Base-by-base conservation (phyloP, 106 monocot species). In the Posidonia australis region DNA sequence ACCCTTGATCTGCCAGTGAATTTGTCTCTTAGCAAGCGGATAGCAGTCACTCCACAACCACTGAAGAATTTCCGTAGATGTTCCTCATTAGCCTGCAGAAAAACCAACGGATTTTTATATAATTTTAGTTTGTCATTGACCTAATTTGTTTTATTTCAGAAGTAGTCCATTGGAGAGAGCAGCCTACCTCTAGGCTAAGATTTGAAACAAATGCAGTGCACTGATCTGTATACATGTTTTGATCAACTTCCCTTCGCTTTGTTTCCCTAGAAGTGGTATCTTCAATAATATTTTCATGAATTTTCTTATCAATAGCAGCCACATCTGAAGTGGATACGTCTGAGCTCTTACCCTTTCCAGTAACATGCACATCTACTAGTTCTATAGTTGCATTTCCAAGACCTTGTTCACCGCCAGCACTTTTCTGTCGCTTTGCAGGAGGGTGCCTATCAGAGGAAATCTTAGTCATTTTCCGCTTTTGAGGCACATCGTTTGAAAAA, bases 171-270 rank as follows among this genome's bases (percentile, higher is more conserved):
- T 43, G 23, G 36, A 52, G 49, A 51, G 42, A 27, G 13, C 0
- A 59, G 9, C 43, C 44, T 79, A 70, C 96, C 78, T 80, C 80
- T 46, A 90, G 66, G 66, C 79, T 82, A 65, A 98, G 43, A 29
- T 90, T 87, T 30, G 96, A 90, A 72, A 98, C 28, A 77, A 79
- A 98, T 64, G 79, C 87, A 6, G 96, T 98, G 72, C 96, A 98
- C 45, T 81, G 82, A 63, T 98, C 96, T 22, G 67, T 70, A 64
- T 98, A 98, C 22, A 25, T 17, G 30, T 46, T 64, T 3, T 47
- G 46, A 44, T 61, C 29, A 30, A 28, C 27, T 61, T 10, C 60
- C 20, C 29, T 61, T 16, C 26, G 27, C 14, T 41, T 43, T 13
- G 61, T 20, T 64, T 44, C 63, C 32, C 24, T 46, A 1, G 63